Evolutionary conservation across 257 asterid genomes (phyloP).

Genomic region (Jasminum sambac): DNA sequence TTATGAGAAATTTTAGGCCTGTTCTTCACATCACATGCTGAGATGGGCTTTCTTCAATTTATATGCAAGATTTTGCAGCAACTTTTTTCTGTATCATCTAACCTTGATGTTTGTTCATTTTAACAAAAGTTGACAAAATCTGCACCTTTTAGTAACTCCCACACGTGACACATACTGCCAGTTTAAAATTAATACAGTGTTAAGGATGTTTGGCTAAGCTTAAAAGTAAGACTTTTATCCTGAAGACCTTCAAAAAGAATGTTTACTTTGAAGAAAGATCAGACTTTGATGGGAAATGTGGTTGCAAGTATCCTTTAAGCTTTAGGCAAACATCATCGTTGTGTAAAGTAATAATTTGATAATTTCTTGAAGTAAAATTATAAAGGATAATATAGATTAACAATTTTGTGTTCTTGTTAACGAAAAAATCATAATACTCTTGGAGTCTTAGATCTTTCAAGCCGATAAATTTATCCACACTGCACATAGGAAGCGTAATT

Average conservation of each 20-base stretch:
- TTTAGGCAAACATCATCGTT: neutral
- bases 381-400: neutral
- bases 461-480: too few relatives aligned
- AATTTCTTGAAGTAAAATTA: neutral
- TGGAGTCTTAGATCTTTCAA: too few relatives aligned
- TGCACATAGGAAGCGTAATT: too few relatives aligned
- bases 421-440: too few relatives aligned
- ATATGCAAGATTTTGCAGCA: neutral
- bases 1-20: neutral
- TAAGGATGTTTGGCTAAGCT: neutral
- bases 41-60: conserved; percentile 1
- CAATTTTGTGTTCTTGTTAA: neutral
- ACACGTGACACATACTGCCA: neutral
- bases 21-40: conserved; percentile 26
- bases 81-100: neutral
- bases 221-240: neutral
- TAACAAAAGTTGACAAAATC: neutral
- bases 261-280: neutral
- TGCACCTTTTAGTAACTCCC: neutral
- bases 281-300: neutral
- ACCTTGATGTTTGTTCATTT: neutral
- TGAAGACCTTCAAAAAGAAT: too few relatives aligned
- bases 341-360: neutral
- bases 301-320: neutral
- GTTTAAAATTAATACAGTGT: neutral